phyloP scores from a whole-genome alignment of 352 stramenopile species.

The Thalassiosira pacifica region DNA sequence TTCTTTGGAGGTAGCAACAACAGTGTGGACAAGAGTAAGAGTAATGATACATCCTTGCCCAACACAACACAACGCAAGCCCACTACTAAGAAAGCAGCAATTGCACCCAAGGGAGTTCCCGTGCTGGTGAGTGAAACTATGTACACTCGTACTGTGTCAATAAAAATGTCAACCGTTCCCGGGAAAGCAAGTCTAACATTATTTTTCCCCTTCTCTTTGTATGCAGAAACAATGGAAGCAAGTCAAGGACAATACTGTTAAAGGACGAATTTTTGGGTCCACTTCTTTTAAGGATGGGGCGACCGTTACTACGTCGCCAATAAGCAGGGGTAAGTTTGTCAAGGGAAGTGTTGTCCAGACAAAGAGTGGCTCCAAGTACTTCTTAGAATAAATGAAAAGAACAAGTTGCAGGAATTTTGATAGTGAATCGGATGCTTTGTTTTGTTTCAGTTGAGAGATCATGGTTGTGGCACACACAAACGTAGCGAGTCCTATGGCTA shows the following conservation, averaged over 20 bases:
- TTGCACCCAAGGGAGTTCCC: neutral
- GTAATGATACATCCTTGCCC: neutral
- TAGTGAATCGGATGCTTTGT: too few relatives aligned
- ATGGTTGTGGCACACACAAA: too few relatives aligned
- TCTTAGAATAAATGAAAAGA: conserved; percentile 29
- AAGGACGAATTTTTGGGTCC: conserved; percentile 40
- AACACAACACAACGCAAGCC: neutral
- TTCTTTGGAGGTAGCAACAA: too few relatives aligned
- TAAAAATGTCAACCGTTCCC: conserved; percentile 6
- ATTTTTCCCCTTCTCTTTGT: neutral
- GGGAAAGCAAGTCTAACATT: too few relatives aligned
- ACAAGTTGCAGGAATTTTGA: too few relatives aligned
- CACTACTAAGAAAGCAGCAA: neutral
- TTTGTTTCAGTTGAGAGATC: too few relatives aligned
- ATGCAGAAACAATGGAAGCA: conserved; percentile 48
- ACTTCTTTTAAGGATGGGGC: conserved; percentile 42
- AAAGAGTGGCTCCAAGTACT: conserved; percentile 53
- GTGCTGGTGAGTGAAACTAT: conserved; percentile 2
- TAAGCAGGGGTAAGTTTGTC: conserved; percentile 22
- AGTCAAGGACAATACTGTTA: conserved; percentile 26
- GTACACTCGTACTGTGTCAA: neutral
- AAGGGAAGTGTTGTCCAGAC: conserved; percentile 44
- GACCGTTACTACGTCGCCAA: conserved; percentile 47
- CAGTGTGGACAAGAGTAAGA: conserved; percentile 4
- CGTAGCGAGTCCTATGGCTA: too few relatives aligned